Evolutionary conservation across 2,329 filamentous ascomycete genomes (phyloP).

Genomic region (Sclerotinia sclerotiorum): DNA sequence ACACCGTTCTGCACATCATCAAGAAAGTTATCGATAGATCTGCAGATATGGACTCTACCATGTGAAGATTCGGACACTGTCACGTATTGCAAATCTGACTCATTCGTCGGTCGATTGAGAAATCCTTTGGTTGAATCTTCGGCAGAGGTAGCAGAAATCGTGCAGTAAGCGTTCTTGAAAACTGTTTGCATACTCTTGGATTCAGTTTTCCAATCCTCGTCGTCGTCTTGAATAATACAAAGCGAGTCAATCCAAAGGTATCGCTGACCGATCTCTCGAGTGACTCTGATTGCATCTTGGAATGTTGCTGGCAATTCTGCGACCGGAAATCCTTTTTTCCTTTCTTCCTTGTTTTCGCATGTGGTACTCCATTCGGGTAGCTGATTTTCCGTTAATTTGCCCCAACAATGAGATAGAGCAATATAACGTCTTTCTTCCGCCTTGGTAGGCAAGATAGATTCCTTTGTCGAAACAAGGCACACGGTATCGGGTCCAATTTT

Average conservation of each 20-base stretch:
- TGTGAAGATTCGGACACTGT: no score
- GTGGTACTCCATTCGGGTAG: not conserved
- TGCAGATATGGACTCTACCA: not conserved
- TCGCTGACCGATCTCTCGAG: conserved; percentile 31
- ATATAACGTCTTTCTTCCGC: not conserved
- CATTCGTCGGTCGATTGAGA: not conserved
- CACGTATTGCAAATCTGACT: not conserved
- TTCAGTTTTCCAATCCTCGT: conserved; percentile 35
- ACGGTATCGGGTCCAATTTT: no score
- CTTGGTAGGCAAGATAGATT: no score
- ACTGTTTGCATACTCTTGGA: conserved; percentile 33
- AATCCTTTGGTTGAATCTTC: not conserved
- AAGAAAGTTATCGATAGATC: conserved; percentile 38
- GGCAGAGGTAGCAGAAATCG: conserved; percentile 7
- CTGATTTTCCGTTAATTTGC: not conserved
- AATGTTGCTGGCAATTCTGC: conserved; percentile 23
- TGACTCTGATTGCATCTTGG: conserved; percentile 37
- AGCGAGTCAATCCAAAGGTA: conserved; percentile 42
- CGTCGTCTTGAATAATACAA: conserved; percentile 35
- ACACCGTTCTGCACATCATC: conserved; percentile 38
- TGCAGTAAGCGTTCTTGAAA: conserved; percentile 28
- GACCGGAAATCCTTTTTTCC: not conserved
- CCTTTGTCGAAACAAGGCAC: no score
- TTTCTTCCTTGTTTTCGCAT: not conserved
- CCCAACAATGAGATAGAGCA: conserved; percentile 6